Evolutionary conservation across 768 basidiomycete genomes (phyloP).

Genomic region (Pholiota conissans): DNA sequence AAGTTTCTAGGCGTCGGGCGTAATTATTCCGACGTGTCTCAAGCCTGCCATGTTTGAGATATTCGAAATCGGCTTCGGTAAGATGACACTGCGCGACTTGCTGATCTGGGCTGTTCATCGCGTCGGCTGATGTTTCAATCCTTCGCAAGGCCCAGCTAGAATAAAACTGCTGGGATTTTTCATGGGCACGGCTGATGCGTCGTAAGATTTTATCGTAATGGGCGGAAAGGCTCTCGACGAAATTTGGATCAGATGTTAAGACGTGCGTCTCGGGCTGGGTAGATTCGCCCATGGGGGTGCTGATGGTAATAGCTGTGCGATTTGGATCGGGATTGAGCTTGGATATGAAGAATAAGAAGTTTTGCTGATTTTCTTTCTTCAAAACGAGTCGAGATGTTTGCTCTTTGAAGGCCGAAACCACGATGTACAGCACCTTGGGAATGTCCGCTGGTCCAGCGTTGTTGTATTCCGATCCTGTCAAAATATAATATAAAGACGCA

Average conservation of each 20-base stretch:
- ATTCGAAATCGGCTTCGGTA: neutral
- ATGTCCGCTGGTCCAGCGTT: neutral
- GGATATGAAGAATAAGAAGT: slow-evolving; percentile 3
- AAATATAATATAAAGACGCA: slow-evolving; percentile 7
- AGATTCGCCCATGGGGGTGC: neutral
- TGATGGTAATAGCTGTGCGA: slow-evolving; percentile 2
- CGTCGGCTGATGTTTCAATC: neutral
- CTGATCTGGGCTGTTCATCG: neutral
- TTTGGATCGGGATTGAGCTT: neutral
- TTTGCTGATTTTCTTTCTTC: neutral
- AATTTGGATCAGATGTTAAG: slow-evolving; percentile 4
- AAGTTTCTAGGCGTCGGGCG: neutral
- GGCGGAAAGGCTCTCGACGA: slow-evolving; percentile 2
- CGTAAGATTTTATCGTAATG: slow-evolving; percentile 5
- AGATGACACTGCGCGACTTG: neutral
- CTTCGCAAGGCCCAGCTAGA: neutral
- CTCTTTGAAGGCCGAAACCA: slow-evolving; percentile 10
- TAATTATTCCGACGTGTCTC: neutral
- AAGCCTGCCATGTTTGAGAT: neutral
- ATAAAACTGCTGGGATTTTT: neutral
- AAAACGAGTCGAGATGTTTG: slow-evolving; percentile 5
- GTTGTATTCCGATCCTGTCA: neutral
- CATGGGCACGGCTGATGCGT: neutral
- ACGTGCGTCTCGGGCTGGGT: slow-evolving; percentile 5
- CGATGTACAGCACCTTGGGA: slow-evolving; percentile 9